Percentiles rank a stretch among this genome's conserved stretches.
Conservation (phyloP, 305 asterid genomes). For the Solanum aculeatissimum region DNA sequence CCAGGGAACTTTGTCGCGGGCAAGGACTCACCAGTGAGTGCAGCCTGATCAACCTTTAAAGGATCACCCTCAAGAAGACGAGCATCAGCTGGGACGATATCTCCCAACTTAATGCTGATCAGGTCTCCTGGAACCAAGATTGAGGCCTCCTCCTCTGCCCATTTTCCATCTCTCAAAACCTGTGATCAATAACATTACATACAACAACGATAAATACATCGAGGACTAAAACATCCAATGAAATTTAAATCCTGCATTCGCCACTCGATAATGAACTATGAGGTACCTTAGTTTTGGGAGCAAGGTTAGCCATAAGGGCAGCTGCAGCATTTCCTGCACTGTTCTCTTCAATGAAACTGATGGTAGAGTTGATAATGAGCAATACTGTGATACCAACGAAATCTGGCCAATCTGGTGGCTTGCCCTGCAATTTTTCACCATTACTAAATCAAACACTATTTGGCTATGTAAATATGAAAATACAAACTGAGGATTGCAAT, state of each 20-base stretch:
- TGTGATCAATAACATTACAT: not conserved
- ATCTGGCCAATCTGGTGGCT: conserved; percentile 9
- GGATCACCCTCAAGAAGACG: conserved; percentile 82
- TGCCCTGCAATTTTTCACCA: not conserved
- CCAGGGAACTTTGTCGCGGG: conserved; percentile 72
- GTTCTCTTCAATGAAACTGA: conserved; percentile 78
- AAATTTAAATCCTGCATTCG: not conserved
- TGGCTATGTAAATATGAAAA: not conserved
- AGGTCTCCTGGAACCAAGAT: conserved; percentile 77
- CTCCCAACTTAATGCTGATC: conserved; percentile 70
- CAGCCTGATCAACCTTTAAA: conserved; percentile 65
- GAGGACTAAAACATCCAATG: not conserved
- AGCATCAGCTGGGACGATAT: conserved; percentile 73
- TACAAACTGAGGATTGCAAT: not conserved
- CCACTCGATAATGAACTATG: not conserved
- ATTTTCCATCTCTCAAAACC: conserved; percentile 75
- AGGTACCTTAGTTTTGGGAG: conserved; percentile 70
- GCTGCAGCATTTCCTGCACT: conserved; percentile 92
- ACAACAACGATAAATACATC: not conserved
- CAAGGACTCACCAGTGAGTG: conserved; percentile 67
- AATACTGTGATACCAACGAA: conserved; percentile 53
- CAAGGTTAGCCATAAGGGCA: conserved; percentile 80
- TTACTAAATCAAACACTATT: not conserved
- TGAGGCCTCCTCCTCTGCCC: conserved; percentile 68
- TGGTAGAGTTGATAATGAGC: conserved; percentile 74